phyloP scores from a whole-genome alignment of 768 basidiomycete species.

The Auriculariales sp. region DNA sequence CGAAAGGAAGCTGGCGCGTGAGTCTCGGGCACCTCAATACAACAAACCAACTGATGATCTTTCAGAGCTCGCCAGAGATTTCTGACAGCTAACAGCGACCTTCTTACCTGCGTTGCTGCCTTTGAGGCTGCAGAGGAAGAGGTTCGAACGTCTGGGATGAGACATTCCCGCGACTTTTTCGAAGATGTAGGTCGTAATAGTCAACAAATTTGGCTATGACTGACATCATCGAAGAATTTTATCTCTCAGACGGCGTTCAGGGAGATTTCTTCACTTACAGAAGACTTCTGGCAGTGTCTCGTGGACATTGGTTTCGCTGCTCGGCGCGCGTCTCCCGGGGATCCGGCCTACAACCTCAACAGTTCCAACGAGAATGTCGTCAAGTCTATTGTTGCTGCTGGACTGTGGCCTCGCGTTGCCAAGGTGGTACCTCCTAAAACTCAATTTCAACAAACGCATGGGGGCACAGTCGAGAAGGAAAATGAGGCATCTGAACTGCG shows the following conservation, averaged over 20 bases:
- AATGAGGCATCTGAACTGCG: slow-evolving; percentile 76
- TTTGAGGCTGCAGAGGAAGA: slow-evolving; percentile 32
- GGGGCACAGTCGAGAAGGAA: slow-evolving; percentile 73
- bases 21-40: slow-evolving; percentile 9
- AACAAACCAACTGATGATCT: background rate
- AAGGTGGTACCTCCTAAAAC: slow-evolving; percentile 59
- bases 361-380: slow-evolving; percentile 56
- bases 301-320: slow-evolving; percentile 56
- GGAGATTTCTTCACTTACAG: slow-evolving; percentile 63
- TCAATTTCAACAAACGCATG: slow-evolving; percentile 75
- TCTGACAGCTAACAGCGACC: slow-evolving; percentile 58
- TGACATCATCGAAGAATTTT: slow-evolving; percentile 44
- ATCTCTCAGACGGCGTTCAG: slow-evolving; percentile 60
- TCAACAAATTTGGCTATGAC: background rate
- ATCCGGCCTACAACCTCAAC: slow-evolving; percentile 46
- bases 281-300: slow-evolving; percentile 63
- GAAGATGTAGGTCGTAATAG: slow-evolving; percentile 39
- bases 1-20: slow-evolving; percentile 67
- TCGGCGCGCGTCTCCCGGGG: slow-evolving; percentile 26
- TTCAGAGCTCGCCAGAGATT: slow-evolving; percentile 61
- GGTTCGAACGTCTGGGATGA: background rate
- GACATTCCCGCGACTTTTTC: slow-evolving; percentile 42
- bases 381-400: slow-evolving; percentile 74
- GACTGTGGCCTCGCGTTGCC: slow-evolving; percentile 75
- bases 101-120: slow-evolving; percentile 68